Conservation (phyloP, 2,329 filamentous ascomycete genomes). For the Tricladium varicosporioides region DNA sequence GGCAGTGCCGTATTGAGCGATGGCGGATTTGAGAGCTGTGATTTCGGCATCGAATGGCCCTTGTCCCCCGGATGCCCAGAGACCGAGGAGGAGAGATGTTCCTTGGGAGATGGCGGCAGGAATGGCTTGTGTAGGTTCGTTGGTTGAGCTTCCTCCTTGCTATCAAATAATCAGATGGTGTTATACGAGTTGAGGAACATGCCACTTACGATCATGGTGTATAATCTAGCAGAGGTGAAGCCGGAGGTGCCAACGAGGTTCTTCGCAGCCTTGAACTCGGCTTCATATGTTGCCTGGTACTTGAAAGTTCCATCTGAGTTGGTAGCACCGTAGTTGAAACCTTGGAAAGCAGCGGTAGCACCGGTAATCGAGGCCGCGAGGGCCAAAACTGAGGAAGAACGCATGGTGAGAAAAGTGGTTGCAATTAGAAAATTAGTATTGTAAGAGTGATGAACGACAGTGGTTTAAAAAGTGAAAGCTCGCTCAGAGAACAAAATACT, state of each 20-base stretch:
- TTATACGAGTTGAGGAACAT: neutral
- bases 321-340: constrained; percentile 67
- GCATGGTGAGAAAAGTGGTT: constrained; percentile 21
- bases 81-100: constrained; percentile 75
- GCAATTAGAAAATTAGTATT: constrained; percentile 3
- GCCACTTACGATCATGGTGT: constrained; percentile 55
- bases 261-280: constrained; percentile 66
- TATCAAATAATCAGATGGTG: constrained; percentile 31
- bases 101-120: constrained; percentile 75
- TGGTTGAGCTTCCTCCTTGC: constrained; percentile 62
- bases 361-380: constrained; percentile 26
- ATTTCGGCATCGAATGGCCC: constrained; percentile 70
- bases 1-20: constrained; percentile 62
- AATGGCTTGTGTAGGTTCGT: constrained; percentile 68
- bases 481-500: constrained; percentile 6
- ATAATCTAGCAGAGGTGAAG: constrained; percentile 71
- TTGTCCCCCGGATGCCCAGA: constrained; percentile 75
- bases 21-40: constrained; percentile 66
- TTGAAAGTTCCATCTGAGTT: constrained; percentile 61
- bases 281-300: constrained; percentile 62
- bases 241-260: constrained; percentile 61
- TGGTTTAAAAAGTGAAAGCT: neutral
- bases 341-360: constrained; percentile 47
- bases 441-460: constrained; percentile 2
- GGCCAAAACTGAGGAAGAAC: constrained; percentile 26